A percentile compares a stretch with the other conserved stretches of the same genome.
Conservation (phyloP, 2,329 filamentous ascomycete genomes). For the Lachnellula occidentalis region DNA sequence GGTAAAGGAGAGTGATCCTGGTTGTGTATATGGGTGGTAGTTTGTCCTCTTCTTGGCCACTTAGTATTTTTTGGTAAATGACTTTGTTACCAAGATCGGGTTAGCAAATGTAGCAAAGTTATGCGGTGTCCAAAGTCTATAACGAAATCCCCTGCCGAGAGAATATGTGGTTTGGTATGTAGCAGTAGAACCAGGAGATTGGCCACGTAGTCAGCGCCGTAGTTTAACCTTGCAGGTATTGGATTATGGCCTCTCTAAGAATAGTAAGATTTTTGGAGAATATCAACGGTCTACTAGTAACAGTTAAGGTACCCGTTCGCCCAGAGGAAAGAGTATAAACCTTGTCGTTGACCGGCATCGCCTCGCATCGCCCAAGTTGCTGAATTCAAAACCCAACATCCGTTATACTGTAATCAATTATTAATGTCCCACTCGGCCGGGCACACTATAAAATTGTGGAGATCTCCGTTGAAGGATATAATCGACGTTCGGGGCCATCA, state of each 20-base stretch:
- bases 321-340: neutral
- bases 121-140: neutral
- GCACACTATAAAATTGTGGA: too few species aligned
- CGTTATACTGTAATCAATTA: too few species aligned
- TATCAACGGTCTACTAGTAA: too few species aligned
- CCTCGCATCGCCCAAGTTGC: too few species aligned
- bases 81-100: neutral
- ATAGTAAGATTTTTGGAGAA: neutral
- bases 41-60: neutral
- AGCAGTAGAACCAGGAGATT: neutral
- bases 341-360: neutral
- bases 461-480: too few species aligned
- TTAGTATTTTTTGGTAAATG: neutral
- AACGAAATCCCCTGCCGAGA: neutral
- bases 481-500: too few species aligned
- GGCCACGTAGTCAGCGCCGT: neutral
- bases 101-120: neutral
- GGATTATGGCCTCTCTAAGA: neutral
- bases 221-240: neutral
- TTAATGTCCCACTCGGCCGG: too few species aligned
- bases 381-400: too few species aligned
- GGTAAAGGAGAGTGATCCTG: neutral
- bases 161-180: neutral
- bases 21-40: neutral
- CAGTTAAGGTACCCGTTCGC: neutral